A percentile compares a stretch with the other conserved stretches of the same genome.
These are phyloP conservation scores for Trypanosoma avium DNA, from an alignment of 208 protist species.

Conservation along the genomic window DNA sequence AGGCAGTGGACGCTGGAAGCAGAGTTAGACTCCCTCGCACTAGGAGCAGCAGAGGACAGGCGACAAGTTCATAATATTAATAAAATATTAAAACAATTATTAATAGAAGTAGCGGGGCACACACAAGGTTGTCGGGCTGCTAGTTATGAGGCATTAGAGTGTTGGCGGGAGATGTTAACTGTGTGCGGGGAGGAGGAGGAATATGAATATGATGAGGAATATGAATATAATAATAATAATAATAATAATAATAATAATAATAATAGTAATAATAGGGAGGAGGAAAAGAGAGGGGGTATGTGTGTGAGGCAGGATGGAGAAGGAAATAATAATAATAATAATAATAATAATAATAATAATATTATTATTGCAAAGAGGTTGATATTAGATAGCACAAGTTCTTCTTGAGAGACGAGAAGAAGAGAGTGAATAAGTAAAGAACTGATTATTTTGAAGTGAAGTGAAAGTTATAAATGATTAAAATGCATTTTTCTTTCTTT, in stretches of 20 bases:
- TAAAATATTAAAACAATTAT: neutral
- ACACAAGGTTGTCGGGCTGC: neutral
- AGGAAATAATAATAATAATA: neutral
- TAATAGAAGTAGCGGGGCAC: neutral
- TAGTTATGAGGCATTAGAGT: neutral
- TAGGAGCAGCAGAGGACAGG: too few relatives aligned
- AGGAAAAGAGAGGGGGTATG: neutral
- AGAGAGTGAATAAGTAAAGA: neutral
- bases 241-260: constrained; percentile 3
- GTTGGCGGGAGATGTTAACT: constrained; percentile 5
- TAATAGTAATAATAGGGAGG: neutral
- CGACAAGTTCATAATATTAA: too few relatives aligned
- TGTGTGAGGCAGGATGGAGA: too few relatives aligned
- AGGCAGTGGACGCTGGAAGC: neutral
- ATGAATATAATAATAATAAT: neutral
- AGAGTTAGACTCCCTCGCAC: neutral
- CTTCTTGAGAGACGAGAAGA: neutral
- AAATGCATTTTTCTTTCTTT: too few relatives aligned
- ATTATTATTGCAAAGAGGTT: neutral
- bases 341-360: constrained; percentile 2
- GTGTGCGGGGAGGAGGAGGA: neutral
- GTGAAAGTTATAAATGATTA: too few relatives aligned
- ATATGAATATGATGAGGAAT: neutral
- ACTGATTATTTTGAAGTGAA: neutral
- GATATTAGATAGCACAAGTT: too few relatives aligned